Evolutionary conservation across 139 green algal genomes (phyloP).

Genomic region (Microglena sp.): DNA sequence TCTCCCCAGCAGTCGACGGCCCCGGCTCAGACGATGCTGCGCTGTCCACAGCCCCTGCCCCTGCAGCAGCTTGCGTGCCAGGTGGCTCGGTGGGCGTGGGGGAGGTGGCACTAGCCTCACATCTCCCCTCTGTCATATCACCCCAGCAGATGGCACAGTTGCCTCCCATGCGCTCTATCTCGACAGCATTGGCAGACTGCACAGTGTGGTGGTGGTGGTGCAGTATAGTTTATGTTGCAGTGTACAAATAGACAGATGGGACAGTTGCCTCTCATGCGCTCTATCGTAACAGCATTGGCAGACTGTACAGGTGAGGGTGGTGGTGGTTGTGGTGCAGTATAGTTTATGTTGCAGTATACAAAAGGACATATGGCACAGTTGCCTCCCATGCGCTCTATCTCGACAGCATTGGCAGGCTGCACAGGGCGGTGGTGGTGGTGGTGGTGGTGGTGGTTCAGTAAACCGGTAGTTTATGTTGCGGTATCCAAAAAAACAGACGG

Average conservation of each 20-base stretch:
- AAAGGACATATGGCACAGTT: constrained; percentile 73
- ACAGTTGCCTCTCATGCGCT: constrained; percentile 66
- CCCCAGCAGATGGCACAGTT: constrained; percentile 76
- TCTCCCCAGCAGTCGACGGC: not conserved
- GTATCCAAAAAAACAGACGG: constrained; percentile 50
- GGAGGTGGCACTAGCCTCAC: constrained; percentile 2
- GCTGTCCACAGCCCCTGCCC: not conserved
- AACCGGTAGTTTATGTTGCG: not conserved
- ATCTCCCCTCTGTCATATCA: constrained; percentile 26
- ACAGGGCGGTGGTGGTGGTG: too few species aligned
- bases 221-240: not conserved
- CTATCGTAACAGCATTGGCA: constrained; percentile 50
- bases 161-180: constrained; percentile 66
- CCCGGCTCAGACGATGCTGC: not conserved
- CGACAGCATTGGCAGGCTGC: constrained; percentile 38
- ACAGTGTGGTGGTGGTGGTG: constrained; percentile 8
- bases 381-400: constrained; percentile 66
- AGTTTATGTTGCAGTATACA: not conserved
- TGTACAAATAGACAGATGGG: constrained; percentile 55
- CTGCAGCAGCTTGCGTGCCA: not conserved
- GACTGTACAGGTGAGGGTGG: constrained; percentile 27
- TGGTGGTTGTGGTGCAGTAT: not conserved
- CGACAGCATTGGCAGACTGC: constrained; percentile 38
- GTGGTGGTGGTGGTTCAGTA: not conserved
- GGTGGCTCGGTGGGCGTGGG: not conserved